A percentile compares a stretch with the other conserved stretches of the same genome.
phyloP scores from a whole-genome alignment of 2,329 filamentous ascomycete species.

The Colletotrichum aenigma region DNA sequence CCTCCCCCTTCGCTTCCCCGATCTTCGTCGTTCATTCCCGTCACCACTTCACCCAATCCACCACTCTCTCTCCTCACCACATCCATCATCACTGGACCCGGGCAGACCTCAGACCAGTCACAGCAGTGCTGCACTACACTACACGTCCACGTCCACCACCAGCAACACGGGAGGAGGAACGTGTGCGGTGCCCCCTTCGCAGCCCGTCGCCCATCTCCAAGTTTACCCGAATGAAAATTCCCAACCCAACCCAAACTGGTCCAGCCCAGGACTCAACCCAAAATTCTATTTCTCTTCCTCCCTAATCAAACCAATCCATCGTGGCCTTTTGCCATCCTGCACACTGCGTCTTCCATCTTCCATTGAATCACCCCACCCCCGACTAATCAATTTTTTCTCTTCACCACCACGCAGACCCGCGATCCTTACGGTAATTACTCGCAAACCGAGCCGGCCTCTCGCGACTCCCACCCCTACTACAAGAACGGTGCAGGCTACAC shows the following conservation, averaged over 20 bases:
- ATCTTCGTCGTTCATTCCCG: background rate
- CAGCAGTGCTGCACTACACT: background rate
- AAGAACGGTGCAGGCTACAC: constrained; percentile 51
- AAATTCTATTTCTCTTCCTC: constrained; percentile 2
- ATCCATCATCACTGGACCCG: background rate
- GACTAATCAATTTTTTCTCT: constrained; percentile 17
- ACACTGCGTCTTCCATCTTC: background rate
- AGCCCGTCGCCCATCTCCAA: constrained; percentile 9
- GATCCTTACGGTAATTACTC: constrained; percentile 54
- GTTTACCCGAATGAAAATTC: constrained; percentile 16
- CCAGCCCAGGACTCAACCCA: constrained; percentile 18
- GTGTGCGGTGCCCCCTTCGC: background rate
- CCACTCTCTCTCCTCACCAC: background rate
- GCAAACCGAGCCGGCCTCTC: constrained; percentile 37
- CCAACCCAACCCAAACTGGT: constrained; percentile 17
- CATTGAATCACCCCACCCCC: constrained; percentile 8
- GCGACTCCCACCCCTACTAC: constrained; percentile 44
- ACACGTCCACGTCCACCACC: background rate
- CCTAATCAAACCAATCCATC: background rate
- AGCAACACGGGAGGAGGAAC: background rate
- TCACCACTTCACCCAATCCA: background rate
- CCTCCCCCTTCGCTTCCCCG: background rate
- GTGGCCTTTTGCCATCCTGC: constrained; percentile 7
- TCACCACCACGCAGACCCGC: constrained; percentile 43
- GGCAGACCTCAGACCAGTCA: background rate